Evolutionary conservation across 257 asterid genomes (phyloP), one percentile per base, ranked within the genome.

Genomic region (Petunia axillaris): DNA sequence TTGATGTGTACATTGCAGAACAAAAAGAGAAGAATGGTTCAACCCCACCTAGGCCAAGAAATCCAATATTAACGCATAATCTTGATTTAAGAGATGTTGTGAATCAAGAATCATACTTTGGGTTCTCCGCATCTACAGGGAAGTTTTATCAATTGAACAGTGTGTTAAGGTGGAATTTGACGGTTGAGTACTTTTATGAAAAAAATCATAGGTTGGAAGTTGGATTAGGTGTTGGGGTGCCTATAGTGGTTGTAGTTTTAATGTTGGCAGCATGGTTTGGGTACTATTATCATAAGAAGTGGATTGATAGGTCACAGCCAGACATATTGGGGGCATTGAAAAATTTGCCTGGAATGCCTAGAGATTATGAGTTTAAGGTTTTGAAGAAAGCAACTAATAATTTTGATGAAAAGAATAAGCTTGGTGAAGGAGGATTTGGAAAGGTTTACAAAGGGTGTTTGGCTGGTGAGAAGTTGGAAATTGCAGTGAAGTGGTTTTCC

Each of bases 401-500:
- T 65, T 95, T 95, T 62, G 94, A 92, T 50, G 97, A 82, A 67
- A 91, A 77, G 79, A 80, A 88, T 53, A 92, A 95, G 83, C 92
- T 95, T 0, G 99, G 99, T 9, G 88, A 92, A 82, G 99, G 99
- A 0, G 99, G 99, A 1, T 95, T 70, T 78, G 99, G 99, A 6
- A 96, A 87, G 77, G 99, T 95, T 0, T 92, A 89, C 64, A 86
- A 62, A 81, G 99, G 99, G 8, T 5, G 84, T 37, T 37, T 95
- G 83, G 89, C 63, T 3, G 88, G 84, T 65, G 99, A 92, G 78
- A 81, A 85, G 3, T 36, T 75, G 83, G 97, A 93, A 80, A 89
- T 93, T 74, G 99, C 99, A 0, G 98, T 95, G 6, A 95, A 95
- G 84, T 85, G 95, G 68, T 91, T 95, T 74, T 85, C 93, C 15